Base-by-base conservation (phyloP, 495 filamentous ascomycete genomes). In the Amniculicola lignicola region DNA sequence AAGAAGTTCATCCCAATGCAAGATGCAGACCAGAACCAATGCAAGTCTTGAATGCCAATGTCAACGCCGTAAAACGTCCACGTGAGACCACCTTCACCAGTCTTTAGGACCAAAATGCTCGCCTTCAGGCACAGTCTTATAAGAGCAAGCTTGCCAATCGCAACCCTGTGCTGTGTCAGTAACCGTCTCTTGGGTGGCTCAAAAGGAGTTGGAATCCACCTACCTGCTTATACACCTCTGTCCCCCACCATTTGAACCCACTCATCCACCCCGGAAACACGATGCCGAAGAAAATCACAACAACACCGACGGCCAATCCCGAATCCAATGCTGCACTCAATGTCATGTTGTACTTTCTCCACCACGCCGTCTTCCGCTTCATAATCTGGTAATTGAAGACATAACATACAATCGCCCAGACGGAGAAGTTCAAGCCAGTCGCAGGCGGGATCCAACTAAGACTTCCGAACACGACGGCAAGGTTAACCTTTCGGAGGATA, bases 331-430 rank as follows among this genome's bases (percentile, higher is more conserved):
- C 89, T 1, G 89, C 89, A 29, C 80, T 85, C 24, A 94, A 73
- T 0, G 87, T 91, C 86, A 91, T 91, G 15, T 85, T 91, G 68
- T 95, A 95, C 68, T 94, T 92, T 1, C 80, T 81, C 88, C 87
- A 92, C 89, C 89, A 94, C 4, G 76, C 81, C 1, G 65, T 69
- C 12, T 79, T 82, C n/a, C 82, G 74, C 4, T 75, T 78, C 61
- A 82, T 77, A 51, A 95, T 81, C 35, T 83, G 65, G 59, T 86
- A 83, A 64, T 94, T 95, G 65, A 94, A 94, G 6, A 89, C 52
- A 55, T 82, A 89, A 70, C 88, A 92, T 14, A 92, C 87, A 16
- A 90, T 66, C 0, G 84, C 85, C 87, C 88, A 92, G 21, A 87
- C 84, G 2, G 80, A 83, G 65, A 90, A 94, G 62, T 90, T 92